A percentile compares a stretch with the other conserved stretches of the same genome.
These are phyloP conservation scores for Shiraia sp. DNA, from an alignment of 2,329 filamentous ascomycete species.

Conservation along the genomic window DNA sequence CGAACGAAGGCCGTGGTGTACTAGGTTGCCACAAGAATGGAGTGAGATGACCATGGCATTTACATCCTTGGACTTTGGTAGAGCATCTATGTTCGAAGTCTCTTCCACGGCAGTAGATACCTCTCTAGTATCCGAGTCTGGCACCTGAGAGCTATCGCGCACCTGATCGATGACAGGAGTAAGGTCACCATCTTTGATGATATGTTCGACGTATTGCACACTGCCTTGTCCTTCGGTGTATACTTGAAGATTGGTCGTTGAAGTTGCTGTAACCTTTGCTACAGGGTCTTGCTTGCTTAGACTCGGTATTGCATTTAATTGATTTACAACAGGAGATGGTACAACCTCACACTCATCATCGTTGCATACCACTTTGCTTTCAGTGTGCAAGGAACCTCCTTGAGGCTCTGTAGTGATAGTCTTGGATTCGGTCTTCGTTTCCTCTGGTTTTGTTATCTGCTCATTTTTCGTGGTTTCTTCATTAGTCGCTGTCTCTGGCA, in stretches of 20 bases:
- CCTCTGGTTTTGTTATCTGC: not conserved
- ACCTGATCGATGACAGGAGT: conserved; percentile 68
- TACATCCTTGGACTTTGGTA: conserved; percentile 37
- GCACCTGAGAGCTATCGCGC: conserved; percentile 47
- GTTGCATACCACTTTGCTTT: conserved; percentile 6
- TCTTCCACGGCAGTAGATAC: conserved; percentile 24
- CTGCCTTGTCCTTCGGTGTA: conserved; percentile 66
- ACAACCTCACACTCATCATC: conserved; percentile 10
- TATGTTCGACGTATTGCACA: conserved; percentile 77
- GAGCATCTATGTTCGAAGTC: conserved; percentile 26
- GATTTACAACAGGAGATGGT: not conserved
- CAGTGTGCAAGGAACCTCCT: conserved; percentile 2
- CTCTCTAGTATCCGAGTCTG: conserved; percentile 27
- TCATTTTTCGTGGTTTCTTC: not conserved
- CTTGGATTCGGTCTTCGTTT: no score
- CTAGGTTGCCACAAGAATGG: conserved; percentile 96
- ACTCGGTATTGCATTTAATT: not conserved
- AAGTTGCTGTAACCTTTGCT: conserved; percentile 13
- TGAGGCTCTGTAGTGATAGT: no score
- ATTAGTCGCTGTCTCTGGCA: conserved; percentile 16
- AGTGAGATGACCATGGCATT: conserved; percentile 87
- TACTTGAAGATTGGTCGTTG: conserved; percentile 41
- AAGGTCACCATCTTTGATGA: conserved; percentile 74
- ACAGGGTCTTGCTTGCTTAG: not conserved
- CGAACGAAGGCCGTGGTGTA: conserved; percentile 89